Evolutionary conservation across 768 basidiomycete species (phyloP), one percentile per base, ranked within the genome.

Genomic region (Termitomyces sp.): DNA sequence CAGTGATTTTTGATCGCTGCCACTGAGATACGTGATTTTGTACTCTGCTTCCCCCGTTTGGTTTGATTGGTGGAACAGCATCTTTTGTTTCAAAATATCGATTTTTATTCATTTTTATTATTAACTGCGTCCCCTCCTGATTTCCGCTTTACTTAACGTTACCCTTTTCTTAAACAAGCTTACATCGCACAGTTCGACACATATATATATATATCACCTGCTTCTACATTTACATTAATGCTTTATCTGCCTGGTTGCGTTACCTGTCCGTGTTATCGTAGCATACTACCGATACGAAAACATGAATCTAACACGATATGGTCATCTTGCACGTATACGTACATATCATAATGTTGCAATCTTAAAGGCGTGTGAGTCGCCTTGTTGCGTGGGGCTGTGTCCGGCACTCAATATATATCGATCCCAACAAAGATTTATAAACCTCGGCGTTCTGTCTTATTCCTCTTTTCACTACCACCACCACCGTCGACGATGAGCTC

Each of bases 401-500:
- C 9, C 44, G 20, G 44, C 22, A 24, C 13, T 42, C 7, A 42
- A 42, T 42, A 42, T 42, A 42, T 42, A 42, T n/a, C 41, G 41
- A 27, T 46, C 15, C 45, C 45, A 49, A 33, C 49, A 50, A 50
- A 33, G 49, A 50, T 52, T 52, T 39, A 39, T 39, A 52, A 52
- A 39, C 24, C 36, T 15, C 15, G 6, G 13, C 15, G 15, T 24
- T 13, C 20, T 20, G 20, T 27, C 16, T 4, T 16, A 24, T 1
- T 39, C 42, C 61, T 58, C 60, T 51, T 55, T 58, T 51, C 56
- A 59, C 58, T 8, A 18, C 47, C 31, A 41, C 36, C 11, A 58
- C 67, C 67, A 73, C 73, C 71, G 81, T 83, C 3, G 69, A 68
- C 77, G 55, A 71, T 76, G 59, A 77, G 76, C 58, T 78, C 80